These are phyloP conservation scores for Rutstroemia sp. DNA, from an alignment of 2,329 filamentous ascomycete genomes.

Conservation along the genomic window DNA sequence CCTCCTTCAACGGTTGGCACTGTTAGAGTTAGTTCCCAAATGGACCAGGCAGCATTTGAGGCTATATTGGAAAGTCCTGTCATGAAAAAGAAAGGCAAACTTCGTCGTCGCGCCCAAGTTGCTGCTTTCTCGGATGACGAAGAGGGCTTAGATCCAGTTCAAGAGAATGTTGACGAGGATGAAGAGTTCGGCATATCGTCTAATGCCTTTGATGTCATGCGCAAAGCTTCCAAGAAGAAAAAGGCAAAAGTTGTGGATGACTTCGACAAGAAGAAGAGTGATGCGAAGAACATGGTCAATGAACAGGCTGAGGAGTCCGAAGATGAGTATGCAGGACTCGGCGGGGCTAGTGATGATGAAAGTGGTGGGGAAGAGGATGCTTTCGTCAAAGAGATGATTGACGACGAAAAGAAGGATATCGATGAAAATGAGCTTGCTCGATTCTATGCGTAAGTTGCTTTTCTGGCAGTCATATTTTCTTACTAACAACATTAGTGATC, in stretches of 20 bases:
- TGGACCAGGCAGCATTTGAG: constrained; percentile 22
- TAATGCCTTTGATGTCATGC: constrained; percentile 47
- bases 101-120: constrained; percentile 39
- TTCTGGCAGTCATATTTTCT: no score
- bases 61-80: constrained; percentile 57
- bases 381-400: constrained; percentile 79
- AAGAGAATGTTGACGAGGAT: constrained; percentile 18
- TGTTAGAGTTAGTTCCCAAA: constrained; percentile 40
- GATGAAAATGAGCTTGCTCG: constrained; percentile 79
- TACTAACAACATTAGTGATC: constrained; percentile 48
- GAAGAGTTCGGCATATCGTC: constrained; percentile 33
- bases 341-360: constrained; percentile 83
- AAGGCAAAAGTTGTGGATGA: constrained; percentile 38
- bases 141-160: constrained; percentile 16
- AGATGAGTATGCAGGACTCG: constrained; percentile 92
- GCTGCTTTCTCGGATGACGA: constrained; percentile 35
- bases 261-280: constrained; percentile 81
- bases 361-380: constrained; percentile 67
- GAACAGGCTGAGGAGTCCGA: constrained; percentile 97
- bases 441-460: constrained; percentile 69
- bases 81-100: constrained; percentile 51
- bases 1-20: constrained; percentile 65
- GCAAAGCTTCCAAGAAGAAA: constrained; percentile 55
- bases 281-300: constrained; percentile 79
- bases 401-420: constrained; percentile 71